Conservation (phyloP, 352 stramenopile genomes). For the Globisporangium radiosum region DNA sequence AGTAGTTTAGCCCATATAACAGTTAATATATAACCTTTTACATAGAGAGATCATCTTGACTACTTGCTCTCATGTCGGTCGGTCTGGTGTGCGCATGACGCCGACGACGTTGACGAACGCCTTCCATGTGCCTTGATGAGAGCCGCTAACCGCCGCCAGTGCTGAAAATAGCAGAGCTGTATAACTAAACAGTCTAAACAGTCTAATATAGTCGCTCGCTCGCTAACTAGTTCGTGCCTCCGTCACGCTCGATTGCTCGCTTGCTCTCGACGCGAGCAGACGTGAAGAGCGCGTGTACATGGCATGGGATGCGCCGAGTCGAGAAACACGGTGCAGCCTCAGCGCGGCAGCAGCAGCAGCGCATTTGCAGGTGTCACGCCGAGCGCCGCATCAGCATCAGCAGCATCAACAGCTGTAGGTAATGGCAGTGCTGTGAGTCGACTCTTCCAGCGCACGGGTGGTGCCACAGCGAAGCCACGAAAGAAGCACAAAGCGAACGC, state of each 20-base stretch:
- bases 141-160: too few relatives aligned
- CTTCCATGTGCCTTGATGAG: too few relatives aligned
- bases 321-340: constrained; percentile 37
- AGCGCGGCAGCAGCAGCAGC: constrained; percentile 5
- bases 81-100: neutral
- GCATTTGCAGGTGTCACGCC: constrained; percentile 22
- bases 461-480: constrained; percentile 1
- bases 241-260: neutral
- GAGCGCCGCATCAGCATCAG: neutral
- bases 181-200: too few relatives aligned
- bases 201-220: neutral
- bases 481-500: constrained; percentile 27
- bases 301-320: constrained; percentile 40
- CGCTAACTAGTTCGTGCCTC: neutral
- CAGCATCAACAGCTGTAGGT: neutral
- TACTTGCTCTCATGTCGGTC: neutral
- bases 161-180: too few relatives aligned
- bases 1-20: neutral
- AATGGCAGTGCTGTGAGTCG: neutral
- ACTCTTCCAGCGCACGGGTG: constrained; percentile 6
- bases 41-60: too few relatives aligned
- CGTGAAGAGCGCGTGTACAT: neutral
- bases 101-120: too few relatives aligned
- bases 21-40: too few relatives aligned
- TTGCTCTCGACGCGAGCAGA: neutral